phyloP scores from a whole-genome alignment of 2,329 filamentous ascomycete species.

The Colletotrichum cuscutae region DNA sequence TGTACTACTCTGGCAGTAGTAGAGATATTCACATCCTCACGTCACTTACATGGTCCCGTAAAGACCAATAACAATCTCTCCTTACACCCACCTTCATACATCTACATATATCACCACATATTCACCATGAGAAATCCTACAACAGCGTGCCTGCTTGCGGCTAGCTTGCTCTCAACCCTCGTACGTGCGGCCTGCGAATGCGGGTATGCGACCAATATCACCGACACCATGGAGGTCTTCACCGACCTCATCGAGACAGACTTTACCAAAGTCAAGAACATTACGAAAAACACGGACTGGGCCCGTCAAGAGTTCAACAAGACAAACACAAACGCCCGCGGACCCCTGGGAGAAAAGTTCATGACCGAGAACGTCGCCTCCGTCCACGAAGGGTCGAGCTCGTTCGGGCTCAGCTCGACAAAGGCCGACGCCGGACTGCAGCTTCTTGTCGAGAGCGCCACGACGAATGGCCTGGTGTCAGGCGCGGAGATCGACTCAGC shows the following conservation, averaged over 20 bases:
- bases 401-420: conserved; percentile 56
- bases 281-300: conserved; percentile 70
- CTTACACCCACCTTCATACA: background rate
- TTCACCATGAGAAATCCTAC: conserved; percentile 5
- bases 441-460: conserved; percentile 61
- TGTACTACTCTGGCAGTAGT: conserved; percentile 12
- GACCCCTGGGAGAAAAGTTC: conserved; percentile 74
- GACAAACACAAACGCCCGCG: conserved; percentile 65
- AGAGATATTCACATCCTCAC: background rate
- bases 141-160: conserved; percentile 13
- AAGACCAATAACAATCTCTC: background rate
- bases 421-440: conserved; percentile 63
- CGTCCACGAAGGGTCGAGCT: conserved; percentile 46
- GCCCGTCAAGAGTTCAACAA: conserved; percentile 74
- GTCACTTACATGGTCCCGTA: background rate
- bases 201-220: conserved; percentile 70
- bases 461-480: conserved; percentile 63
- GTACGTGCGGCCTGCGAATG: conserved; percentile 69
- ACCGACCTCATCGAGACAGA: conserved; percentile 79
- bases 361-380: conserved; percentile 65
- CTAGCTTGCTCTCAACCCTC: conserved; percentile 25
- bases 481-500: conserved; percentile 72
- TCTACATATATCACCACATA: background rate
- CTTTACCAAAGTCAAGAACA: conserved; percentile 67
- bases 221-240: conserved; percentile 61